Evolutionary conservation across 139 green algal species (phyloP), one percentile per base, ranked within the genome.

Genomic region (Diplosphaera chodatii): DNA sequence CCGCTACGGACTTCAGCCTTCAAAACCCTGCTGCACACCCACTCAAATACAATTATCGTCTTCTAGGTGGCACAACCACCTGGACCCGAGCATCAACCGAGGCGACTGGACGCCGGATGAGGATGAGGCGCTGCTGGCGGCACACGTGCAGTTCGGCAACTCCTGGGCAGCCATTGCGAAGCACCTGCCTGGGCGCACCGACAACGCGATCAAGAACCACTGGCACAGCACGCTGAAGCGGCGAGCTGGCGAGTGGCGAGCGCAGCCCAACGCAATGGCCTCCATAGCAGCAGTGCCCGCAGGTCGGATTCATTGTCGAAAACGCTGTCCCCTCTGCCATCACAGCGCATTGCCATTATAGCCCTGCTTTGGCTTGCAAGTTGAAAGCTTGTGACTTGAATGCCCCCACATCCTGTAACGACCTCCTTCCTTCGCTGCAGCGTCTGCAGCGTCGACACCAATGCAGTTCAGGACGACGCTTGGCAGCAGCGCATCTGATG

Each of bases 161-260:
- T 82, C 89, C 67, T 95, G 90, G 90, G 88, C 90, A 0, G 74
- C 84, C 59, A 91, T 95, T 40, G 83, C 87, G 21, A 78, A 84
- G 63, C 72, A 84, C 66, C 69, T 96, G 65, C 80, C 83, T 20
- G 89, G 89, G 18, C 77, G 80, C 28, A 93, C 89, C 33, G 89
- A 95, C 80, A 95, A 95, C 59, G 80, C 89, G 3, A 93, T 95
- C 67, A 95, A 94, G 71, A 94, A 94, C 82, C 89, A 91, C 84
- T 94, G 89, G 89, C 89, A 94, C 67, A 76, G 78, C 40, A 93
- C 82, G 27, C 41, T 91, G 63, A 75, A 76, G 41, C 78, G 78
- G 48, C 48, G 48, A 3, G 16, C 48, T 3, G 48, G 48, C 48
- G 48, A 59, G 10, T 25, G 13, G 16, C 48, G 13, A 4, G 13